These are phyloP conservation scores for Fusarium secorum DNA, from an alignment of 2,329 filamentous ascomycete genomes.

Conservation along the genomic window DNA sequence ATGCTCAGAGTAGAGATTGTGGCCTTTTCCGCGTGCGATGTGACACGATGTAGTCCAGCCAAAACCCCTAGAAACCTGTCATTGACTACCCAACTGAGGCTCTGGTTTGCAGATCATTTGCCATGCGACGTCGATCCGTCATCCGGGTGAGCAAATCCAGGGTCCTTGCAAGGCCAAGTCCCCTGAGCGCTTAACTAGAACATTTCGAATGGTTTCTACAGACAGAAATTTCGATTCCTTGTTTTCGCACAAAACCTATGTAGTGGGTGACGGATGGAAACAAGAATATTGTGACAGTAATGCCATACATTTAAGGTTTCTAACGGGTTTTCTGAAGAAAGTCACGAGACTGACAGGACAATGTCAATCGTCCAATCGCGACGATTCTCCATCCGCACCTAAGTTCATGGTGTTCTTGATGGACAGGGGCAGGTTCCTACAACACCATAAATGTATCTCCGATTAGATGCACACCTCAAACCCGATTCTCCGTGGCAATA, in stretches of 20 bases:
- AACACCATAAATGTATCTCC: conserved; percentile 11
- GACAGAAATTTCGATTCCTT: conserved; percentile 10
- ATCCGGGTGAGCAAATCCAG: conserved; percentile 19
- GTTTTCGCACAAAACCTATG: neutral
- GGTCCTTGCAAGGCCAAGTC: conserved; percentile 21
- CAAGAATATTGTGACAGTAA: neutral
- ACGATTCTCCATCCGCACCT: neutral
- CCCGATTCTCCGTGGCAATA: conserved; percentile 11
- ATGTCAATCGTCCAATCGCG: neutral
- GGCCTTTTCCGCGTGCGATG: neutral
- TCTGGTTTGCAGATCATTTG: conserved; percentile 32
- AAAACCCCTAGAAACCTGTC: neutral
- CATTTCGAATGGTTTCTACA: conserved; percentile 27
- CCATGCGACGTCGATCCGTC: conserved; percentile 30
- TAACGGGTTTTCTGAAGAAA: neutral
- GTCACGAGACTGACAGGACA: conserved; percentile 12
- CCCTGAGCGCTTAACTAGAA: neutral
- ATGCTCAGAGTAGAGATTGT: neutral
- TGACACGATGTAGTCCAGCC: neutral
- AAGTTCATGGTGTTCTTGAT: neutral
- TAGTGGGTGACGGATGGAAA: neutral
- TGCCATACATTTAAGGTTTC: conserved; percentile 1
- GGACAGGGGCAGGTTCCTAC: conserved; percentile 12
- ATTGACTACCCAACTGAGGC: conserved; percentile 20
- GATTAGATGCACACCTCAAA: neutral